Evolutionary conservation across 2,329 filamentous ascomycete species (phyloP).

Genomic region (Chrysosporium keratinophilum): DNA sequence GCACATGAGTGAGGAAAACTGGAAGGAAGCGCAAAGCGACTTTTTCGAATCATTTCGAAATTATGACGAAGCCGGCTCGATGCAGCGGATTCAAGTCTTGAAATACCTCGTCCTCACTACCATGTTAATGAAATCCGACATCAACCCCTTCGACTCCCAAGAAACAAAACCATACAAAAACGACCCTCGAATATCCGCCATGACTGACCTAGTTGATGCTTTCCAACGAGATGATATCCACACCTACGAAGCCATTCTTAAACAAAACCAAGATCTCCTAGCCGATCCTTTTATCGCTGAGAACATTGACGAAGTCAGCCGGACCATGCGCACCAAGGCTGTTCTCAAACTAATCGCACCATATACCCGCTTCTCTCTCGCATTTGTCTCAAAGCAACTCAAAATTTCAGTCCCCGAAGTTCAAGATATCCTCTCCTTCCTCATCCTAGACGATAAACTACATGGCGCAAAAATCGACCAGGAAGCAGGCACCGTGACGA

Average conservation of each 20-base stretch:
- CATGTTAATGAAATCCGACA: constrained; percentile 96
- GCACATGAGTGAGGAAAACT: constrained; percentile 99
- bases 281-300: constrained; percentile 93
- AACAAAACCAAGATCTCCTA: constrained; percentile 78
- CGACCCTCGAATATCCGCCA: constrained; percentile 86
- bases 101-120: constrained; percentile 94
- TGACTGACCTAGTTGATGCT: constrained; percentile 93
- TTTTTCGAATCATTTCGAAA: constrained; percentile 99
- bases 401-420: constrained; percentile 78
- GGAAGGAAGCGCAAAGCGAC: constrained; percentile 92
- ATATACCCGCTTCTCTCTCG: constrained; percentile 82
- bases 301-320: constrained; percentile 97
- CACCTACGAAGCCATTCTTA: constrained; percentile 76
- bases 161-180: constrained; percentile 98
- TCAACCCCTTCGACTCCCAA: constrained; percentile 97
- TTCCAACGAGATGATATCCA: constrained; percentile 95
- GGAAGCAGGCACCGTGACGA: constrained; percentile 70
- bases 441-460: constrained; percentile 84
- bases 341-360: constrained; percentile 87
- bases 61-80: constrained; percentile 93
- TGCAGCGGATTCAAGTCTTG: constrained; percentile 92
- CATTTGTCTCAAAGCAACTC: constrained; percentile 78
- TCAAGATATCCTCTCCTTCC: constrained; percentile 86
- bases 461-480: constrained; percentile 74
- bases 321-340: constrained; percentile 95